phyloP scores from a whole-genome alignment of 1,284 basidiomycete species.

The Cryptococcus depauperatus region DNA sequence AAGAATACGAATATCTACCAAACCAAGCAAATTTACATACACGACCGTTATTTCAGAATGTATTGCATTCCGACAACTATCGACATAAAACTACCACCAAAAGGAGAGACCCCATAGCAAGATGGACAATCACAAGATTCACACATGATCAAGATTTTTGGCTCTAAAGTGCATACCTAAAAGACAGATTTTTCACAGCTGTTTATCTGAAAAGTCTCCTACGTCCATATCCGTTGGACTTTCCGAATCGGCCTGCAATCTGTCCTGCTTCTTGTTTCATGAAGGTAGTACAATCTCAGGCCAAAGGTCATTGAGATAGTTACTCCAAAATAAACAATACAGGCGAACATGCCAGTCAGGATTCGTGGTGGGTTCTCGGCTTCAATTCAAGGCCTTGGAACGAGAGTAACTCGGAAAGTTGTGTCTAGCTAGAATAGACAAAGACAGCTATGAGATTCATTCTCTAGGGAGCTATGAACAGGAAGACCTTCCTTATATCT shows the following conservation, averaged over 20 bases:
- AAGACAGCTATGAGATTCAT: too few relatives aligned
- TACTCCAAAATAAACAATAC: constrained; percentile 25
- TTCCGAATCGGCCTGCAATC: constrained; percentile 8
- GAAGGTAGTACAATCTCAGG: constrained; percentile 23
- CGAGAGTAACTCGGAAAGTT: too few relatives aligned
- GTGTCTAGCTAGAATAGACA: too few relatives aligned
- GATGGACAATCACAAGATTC: too few relatives aligned
- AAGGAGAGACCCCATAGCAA: not conserved
- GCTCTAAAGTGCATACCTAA: constrained; percentile 27
- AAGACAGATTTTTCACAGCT: constrained; percentile 23
- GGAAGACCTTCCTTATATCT: too few relatives aligned
- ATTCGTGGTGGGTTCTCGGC: constrained; percentile 28
- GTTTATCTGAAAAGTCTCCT: constrained; percentile 29
- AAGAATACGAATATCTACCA: too few relatives aligned
- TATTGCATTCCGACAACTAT: not conserved
- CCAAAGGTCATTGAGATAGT: constrained; percentile 13
- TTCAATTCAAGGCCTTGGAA: too few relatives aligned
- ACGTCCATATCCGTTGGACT: constrained; percentile 7
- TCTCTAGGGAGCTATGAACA: too few relatives aligned
- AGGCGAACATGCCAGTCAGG: constrained; percentile 28
- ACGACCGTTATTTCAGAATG: constrained; percentile 1
- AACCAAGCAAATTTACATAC: too few relatives aligned
- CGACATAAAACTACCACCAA: not conserved
- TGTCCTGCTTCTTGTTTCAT: constrained; percentile 24
- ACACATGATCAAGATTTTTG: too few relatives aligned